Percentiles rank a stretch among this genome's conserved stretches.
Evolutionary conservation across 176 grass and related monocot species (phyloP).

Genomic region (Themeda triandra): DNA sequence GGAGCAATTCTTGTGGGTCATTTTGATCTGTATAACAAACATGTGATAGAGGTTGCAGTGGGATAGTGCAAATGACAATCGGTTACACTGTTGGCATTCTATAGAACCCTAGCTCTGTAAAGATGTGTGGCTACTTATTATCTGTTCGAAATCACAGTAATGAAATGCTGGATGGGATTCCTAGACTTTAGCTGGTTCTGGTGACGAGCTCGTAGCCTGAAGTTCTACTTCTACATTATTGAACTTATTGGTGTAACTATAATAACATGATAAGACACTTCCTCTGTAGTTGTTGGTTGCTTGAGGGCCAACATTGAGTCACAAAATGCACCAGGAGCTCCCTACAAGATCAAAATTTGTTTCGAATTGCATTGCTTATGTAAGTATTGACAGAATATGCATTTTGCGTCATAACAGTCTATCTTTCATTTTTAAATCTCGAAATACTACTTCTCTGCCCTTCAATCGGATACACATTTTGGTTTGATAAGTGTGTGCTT

Average conservation of each 20-base stretch:
- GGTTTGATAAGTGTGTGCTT: neutral
- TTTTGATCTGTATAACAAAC: constrained; percentile 21
- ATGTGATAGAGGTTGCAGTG: neutral
- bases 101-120: neutral
- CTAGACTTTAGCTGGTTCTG: constrained; percentile 1
- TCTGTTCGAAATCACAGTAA: constrained; percentile 3
- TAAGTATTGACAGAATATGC: constrained; percentile 3
- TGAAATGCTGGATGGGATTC: neutral
- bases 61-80: neutral
- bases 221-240: neutral
- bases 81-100: neutral
- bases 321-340: neutral
- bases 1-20: constrained; percentile 2
- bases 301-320: neutral
- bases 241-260: neutral
- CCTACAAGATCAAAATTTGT: neutral
- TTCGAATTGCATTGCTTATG: neutral
- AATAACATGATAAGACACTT: neutral
- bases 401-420: neutral
- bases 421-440: neutral
- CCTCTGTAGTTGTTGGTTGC: neutral
- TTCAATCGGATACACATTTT: neutral
- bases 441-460: neutral
- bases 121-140: neutral
- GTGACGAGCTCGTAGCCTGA: neutral